These are phyloP conservation scores for Orbilia quercus DNA, from an alignment of 2,329 filamentous ascomycete species.

Conservation along the genomic window DNA sequence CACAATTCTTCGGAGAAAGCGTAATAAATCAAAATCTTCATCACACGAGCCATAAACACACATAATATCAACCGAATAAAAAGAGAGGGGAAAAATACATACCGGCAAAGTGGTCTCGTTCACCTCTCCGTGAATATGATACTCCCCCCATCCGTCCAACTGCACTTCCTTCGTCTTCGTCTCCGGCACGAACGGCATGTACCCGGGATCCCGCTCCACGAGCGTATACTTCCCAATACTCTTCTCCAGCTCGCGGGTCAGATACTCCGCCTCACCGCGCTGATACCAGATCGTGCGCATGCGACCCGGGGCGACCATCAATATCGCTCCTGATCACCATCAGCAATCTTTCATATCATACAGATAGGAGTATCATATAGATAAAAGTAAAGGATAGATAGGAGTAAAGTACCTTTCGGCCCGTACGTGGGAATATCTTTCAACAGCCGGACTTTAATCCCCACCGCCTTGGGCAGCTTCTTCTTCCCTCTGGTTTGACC, in stretches of 20 bases:
- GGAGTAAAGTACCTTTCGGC: slow-evolving; percentile 62
- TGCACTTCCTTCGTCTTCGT: slow-evolving; percentile 6
- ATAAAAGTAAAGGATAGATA: too few species aligned
- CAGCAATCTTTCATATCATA: neutral
- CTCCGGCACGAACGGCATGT: slow-evolving; percentile 27
- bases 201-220: slow-evolving; percentile 48
- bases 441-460: slow-evolving; percentile 67
- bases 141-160: slow-evolving; percentile 11
- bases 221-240: slow-evolving; percentile 41
- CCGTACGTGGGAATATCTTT: slow-evolving; percentile 69
- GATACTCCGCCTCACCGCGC: slow-evolving; percentile 39
- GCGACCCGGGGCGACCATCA: slow-evolving; percentile 67
- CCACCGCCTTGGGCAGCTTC: slow-evolving; percentile 64
- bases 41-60: slow-evolving; percentile 19
- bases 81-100: slow-evolving; percentile 18
- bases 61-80: neutral
- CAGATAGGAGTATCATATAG: too few species aligned
- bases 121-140: neutral
- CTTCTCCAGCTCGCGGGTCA: slow-evolving; percentile 37
- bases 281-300: slow-evolving; percentile 66
- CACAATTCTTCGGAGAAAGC: slow-evolving; percentile 42
- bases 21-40: slow-evolving; percentile 53
- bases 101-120: slow-evolving; percentile 25
- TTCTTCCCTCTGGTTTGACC: slow-evolving; percentile 63
- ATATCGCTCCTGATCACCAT: slow-evolving; percentile 65